Conservation (phyloP, 176 grass and related monocot genomes). For the Triticum dicoccoides region DNA sequence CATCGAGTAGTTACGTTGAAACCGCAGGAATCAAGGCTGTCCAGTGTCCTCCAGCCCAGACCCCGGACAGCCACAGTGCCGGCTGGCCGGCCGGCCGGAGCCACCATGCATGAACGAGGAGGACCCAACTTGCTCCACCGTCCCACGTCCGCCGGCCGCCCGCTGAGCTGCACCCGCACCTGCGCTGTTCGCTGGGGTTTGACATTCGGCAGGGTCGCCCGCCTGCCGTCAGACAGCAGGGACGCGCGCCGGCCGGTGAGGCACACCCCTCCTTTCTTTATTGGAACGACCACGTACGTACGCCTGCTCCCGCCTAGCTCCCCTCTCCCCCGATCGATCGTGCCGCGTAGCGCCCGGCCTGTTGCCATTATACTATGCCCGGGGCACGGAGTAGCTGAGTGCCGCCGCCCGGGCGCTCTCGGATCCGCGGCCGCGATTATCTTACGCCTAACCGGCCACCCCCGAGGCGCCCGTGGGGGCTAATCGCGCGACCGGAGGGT, state of each 20-base stretch:
- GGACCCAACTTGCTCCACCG: slow-evolving; percentile 46
- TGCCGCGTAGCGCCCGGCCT: background rate
- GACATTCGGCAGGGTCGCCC: slow-evolving; percentile 19
- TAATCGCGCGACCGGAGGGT: slow-evolving; percentile 11
- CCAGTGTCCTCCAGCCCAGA: background rate
- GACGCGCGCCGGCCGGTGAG: slow-evolving; percentile 31
- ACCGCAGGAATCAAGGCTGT: slow-evolving; percentile 12
- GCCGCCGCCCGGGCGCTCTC: slow-evolving; percentile 23
- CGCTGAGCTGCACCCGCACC: slow-evolving; percentile 30
- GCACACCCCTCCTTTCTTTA: slow-evolving; percentile 30
- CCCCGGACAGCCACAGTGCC: slow-evolving; percentile 9
- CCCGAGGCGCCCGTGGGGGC: slow-evolving; percentile 9
- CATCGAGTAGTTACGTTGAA: background rate
- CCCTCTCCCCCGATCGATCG: background rate
- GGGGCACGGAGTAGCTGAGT: background rate
- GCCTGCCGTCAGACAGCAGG: slow-evolving; percentile 23
- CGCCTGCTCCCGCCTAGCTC: background rate
- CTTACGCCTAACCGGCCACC: background rate
- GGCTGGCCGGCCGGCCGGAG: slow-evolving; percentile 20
- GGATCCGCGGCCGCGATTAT: slow-evolving; percentile 41
- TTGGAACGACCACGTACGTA: background rate
- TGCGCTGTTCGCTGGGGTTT: background rate
- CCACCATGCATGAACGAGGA: background rate
- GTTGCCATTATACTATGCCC: slow-evolving; percentile 28
- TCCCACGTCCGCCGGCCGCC: slow-evolving; percentile 28